These are phyloP conservation scores for Agroathelia rolfsii DNA, from an alignment of 1,284 basidiomycete genomes.

Conservation along the genomic window DNA sequence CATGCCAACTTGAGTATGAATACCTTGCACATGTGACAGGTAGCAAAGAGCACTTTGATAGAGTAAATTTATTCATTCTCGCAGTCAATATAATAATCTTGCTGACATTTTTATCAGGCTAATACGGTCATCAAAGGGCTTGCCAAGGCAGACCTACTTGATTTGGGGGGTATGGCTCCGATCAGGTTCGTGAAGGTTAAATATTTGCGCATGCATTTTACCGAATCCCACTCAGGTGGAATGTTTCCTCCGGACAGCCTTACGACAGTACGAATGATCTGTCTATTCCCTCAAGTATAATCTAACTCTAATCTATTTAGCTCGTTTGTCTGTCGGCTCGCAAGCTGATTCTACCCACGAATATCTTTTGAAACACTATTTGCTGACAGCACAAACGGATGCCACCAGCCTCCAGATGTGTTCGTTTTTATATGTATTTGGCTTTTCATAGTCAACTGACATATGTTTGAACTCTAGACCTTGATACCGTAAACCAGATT, in stretches of 20 bases:
- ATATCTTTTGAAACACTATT: slow-evolving; percentile 65
- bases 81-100: background rate
- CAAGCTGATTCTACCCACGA: slow-evolving; percentile 66
- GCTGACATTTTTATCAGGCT: slow-evolving; percentile 25
- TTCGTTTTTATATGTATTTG: slow-evolving; percentile 23
- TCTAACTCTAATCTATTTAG: slow-evolving; percentile 19
- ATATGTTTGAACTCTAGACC: slow-evolving; percentile 33
- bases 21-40: slow-evolving; percentile 48
- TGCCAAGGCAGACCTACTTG: slow-evolving; percentile 29
- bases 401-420: slow-evolving; percentile 52
- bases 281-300: slow-evolving; percentile 1
- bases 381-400: slow-evolving; percentile 53
- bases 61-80: slow-evolving; percentile 26
- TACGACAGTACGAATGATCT: slow-evolving; percentile 25
- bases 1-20: slow-evolving; percentile 46
- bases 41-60: slow-evolving; percentile 33
- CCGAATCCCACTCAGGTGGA: no score
- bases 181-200: no score
- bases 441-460: slow-evolving; percentile 1
- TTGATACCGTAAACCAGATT: slow-evolving; percentile 50
- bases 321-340: slow-evolving; percentile 48
- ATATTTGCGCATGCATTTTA: no score
- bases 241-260: slow-evolving; percentile 30
- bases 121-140: slow-evolving; percentile 41
- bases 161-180: slow-evolving; percentile 46